These are phyloP conservation scores for Ophiostoma novo-ulmi DNA, from an alignment of 2,329 filamentous ascomycete genomes.

Conservation along the genomic window DNA sequence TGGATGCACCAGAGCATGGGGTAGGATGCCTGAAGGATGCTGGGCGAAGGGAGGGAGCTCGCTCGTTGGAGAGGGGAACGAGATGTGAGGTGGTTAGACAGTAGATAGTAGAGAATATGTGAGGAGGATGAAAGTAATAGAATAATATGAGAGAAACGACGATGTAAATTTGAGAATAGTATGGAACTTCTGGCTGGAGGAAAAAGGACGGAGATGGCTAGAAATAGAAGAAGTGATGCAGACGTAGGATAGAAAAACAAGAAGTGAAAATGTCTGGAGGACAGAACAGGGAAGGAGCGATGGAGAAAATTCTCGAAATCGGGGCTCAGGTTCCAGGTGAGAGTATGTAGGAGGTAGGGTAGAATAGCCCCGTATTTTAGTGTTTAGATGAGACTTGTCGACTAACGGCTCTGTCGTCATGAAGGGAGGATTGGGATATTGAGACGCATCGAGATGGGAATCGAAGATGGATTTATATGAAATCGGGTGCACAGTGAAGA, in stretches of 20 bases:
- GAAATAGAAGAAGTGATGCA: background rate
- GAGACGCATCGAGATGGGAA: background rate
- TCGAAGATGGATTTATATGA: background rate
- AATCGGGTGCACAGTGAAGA: background rate
- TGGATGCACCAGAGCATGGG: slow-evolving; percentile 12
- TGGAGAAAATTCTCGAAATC: slow-evolving; percentile 19
- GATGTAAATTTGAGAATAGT: background rate
- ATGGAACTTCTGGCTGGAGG: background rate
- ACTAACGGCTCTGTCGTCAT: background rate
- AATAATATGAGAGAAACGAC: background rate
- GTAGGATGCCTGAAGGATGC: slow-evolving; percentile 1
- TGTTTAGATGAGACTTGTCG: background rate
- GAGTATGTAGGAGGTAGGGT: background rate
- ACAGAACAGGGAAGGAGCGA: slow-evolving; percentile 9
- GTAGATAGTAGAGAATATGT: background rate
- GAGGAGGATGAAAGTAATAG: background rate
- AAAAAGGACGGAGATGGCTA: background rate
- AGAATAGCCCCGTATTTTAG: background rate
- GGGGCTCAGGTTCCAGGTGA: slow-evolving; percentile 7
- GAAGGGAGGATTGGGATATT: background rate
- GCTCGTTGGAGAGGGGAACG: background rate
- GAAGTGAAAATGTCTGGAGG: slow-evolving; percentile 15
- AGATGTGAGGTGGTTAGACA: too few relatives aligned
- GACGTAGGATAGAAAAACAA: slow-evolving; percentile 14
- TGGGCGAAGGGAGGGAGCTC: background rate